phyloP scores from a whole-genome alignment of 495 filamentous ascomycete genomes.

The Hyaloscypha bicolor region DNA sequence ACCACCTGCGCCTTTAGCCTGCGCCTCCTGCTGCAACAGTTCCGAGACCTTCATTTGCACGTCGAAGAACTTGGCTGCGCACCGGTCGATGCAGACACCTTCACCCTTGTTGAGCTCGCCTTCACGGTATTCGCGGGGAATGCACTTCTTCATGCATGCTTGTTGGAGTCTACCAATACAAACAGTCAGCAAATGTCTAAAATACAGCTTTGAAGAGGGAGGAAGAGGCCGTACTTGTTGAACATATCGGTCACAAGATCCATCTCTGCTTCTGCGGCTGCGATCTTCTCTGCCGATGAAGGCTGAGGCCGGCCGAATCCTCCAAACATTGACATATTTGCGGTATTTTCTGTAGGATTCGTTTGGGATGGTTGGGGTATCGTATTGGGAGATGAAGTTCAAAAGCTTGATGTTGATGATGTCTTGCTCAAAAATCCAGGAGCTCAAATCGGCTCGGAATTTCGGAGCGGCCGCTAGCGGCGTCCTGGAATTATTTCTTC shows the following conservation, averaged over 20 bases:
- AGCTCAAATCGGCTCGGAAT: conserved; percentile 5
- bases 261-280: conserved; percentile 88
- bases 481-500: conserved; percentile 15
- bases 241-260: conserved; percentile 97
- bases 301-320: conserved; percentile 82
- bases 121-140: conserved; percentile 89
- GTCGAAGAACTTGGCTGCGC: conserved; percentile 96
- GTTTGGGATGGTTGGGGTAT: conserved; percentile 10
- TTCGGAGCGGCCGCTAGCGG: conserved; percentile 26
- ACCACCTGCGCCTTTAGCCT: conserved; percentile 42
- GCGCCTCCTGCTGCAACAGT: conserved; percentile 52
- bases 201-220: neutral
- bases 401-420: conserved; percentile 15
- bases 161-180: conserved; percentile 65
- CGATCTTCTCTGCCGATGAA: conserved; percentile 93
- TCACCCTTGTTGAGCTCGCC: conserved; percentile 97
- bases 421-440: conserved; percentile 11
- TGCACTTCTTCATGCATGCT: conserved; percentile 90
- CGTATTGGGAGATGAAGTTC: neutral
- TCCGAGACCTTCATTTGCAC: conserved; percentile 89
- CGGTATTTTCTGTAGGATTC: conserved; percentile 12
- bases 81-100: conserved; percentile 95
- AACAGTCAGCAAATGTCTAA: neutral
- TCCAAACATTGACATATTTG: conserved; percentile 86
- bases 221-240: conserved; percentile 65